A percentile compares a stretch with the other conserved stretches of the same genome.
These are phyloP conservation scores for Termitomyces sp. DNA, from an alignment of 768 basidiomycete genomes.

Conservation along the genomic window DNA sequence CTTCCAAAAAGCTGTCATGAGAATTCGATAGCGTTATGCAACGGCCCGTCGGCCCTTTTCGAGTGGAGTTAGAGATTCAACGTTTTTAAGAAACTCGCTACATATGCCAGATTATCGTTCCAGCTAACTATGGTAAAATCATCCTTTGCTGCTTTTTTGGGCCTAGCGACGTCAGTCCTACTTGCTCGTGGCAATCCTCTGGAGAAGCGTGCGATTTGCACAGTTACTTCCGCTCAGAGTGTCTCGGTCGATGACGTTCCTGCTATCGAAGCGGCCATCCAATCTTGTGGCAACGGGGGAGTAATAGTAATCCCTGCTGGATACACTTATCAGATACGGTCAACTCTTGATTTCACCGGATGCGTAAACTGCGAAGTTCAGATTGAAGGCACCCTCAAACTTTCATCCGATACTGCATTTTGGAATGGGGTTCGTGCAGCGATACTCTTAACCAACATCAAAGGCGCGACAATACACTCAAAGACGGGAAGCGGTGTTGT, in stretches of 20 bases:
- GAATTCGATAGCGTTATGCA: neutral
- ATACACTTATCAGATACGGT: conserved; percentile 21
- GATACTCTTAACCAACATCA: conserved; percentile 20
- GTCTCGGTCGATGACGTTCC: conserved; percentile 26
- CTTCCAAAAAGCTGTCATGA: neutral
- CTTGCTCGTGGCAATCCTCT: conserved; percentile 5
- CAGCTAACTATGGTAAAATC: neutral
- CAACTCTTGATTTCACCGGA: conserved; percentile 24
- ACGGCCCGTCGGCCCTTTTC: neutral
- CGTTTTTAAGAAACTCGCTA: neutral
- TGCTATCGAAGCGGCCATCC: conserved; percentile 25
- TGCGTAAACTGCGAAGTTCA: conserved; percentile 27
- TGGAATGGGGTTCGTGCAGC: conserved; percentile 25
- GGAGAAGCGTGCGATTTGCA: conserved; percentile 25
- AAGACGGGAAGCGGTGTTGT: conserved; percentile 25
- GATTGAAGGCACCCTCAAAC: conserved; percentile 26
- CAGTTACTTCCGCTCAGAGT: conserved; percentile 19
- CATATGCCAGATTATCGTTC: neutral
- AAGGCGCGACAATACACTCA: conserved; percentile 22
- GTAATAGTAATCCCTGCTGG: conserved; percentile 27
- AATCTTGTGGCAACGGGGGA: conserved; percentile 27
- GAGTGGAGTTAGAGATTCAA: neutral
- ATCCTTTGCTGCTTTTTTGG: conserved; percentile 3
- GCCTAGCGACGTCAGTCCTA: neutral
- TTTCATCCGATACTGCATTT: conserved; percentile 22